Evolutionary conservation across 805 yeast species (phyloP).

Genomic region (Candida odintsovae): DNA sequence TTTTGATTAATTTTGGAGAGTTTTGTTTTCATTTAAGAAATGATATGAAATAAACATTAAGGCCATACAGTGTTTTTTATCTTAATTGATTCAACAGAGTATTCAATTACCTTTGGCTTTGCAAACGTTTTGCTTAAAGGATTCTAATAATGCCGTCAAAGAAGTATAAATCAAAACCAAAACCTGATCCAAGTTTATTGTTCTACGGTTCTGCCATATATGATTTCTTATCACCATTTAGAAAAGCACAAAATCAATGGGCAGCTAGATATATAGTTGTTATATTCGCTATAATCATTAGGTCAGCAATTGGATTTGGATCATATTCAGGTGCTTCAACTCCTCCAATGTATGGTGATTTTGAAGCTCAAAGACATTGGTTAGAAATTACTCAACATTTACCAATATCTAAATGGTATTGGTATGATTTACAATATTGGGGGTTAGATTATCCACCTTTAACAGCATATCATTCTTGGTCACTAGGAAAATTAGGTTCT

Average conservation of each 20-base stretch:
- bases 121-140: too few relatives aligned
- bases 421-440: constrained; percentile 87
- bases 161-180: not conserved
- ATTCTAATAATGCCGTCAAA: not conserved
- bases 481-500: constrained; percentile 68
- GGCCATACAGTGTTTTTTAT: too few relatives aligned
- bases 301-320: constrained; percentile 87
- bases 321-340: constrained; percentile 68
- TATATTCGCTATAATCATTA: constrained; percentile 64
- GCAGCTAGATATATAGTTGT: constrained; percentile 74
- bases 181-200: constrained; percentile 10
- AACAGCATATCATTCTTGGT: constrained; percentile 88
- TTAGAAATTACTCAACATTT: constrained; percentile 80
- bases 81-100: too few relatives aligned
- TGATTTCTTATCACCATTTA: constrained; percentile 73
- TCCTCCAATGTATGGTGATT: constrained; percentile 89
- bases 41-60: too few relatives aligned
- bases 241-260: constrained; percentile 85
- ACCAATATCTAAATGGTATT: constrained; percentile 80
- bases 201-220: constrained; percentile 62
- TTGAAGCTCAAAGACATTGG: constrained; percentile 99
- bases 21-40: too few relatives aligned
- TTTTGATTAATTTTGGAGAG: too few relatives aligned
- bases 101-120: too few relatives aligned
- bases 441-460: constrained; percentile 96